Conservation (phyloP, 2,329 filamentous ascomycete genomes). For the Colletotrichum sublineola region DNA sequence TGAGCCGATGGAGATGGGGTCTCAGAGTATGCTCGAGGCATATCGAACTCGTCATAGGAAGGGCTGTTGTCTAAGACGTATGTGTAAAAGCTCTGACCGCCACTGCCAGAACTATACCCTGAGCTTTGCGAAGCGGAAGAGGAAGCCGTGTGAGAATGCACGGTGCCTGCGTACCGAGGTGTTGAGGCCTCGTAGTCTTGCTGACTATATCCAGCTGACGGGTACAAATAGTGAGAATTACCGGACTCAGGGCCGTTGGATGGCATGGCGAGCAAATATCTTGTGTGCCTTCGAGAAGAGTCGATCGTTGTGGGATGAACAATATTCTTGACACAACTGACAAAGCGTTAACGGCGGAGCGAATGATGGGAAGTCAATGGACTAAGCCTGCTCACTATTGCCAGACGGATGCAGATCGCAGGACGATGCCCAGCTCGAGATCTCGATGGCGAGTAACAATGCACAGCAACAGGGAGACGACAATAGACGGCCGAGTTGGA, state of each 20-base stretch:
- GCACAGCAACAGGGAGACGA: not conserved
- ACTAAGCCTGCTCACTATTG: not conserved
- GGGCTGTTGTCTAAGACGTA: not conserved
- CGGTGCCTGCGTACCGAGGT: conserved; percentile 6
- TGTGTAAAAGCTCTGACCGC: conserved; percentile 30
- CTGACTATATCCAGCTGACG: not conserved
- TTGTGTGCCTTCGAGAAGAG: not conserved
- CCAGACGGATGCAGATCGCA: not conserved
- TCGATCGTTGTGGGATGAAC: not conserved
- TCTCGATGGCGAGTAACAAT: not conserved
- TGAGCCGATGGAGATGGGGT: conserved; percentile 44
- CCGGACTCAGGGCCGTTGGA: not conserved
- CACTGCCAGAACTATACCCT: conserved; percentile 3
- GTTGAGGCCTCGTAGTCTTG: conserved; percentile 4
- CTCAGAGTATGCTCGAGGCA: conserved; percentile 39
- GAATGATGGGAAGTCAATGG: not conserved
- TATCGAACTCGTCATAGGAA: not conserved
- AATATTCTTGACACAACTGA: not conserved
- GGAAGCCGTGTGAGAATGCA: not conserved
- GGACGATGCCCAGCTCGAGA: conserved; percentile 1
- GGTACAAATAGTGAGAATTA: not conserved
- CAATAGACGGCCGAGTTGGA: not conserved
- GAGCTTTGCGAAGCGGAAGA: conserved; percentile 28
- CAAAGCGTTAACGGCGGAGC: not conserved
- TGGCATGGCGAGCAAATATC: conserved; percentile 8